These are phyloP conservation scores for Cokeromyces recurvatus DNA, from an alignment of 371 early-diverging fungal genomes.

Conservation along the genomic window DNA sequence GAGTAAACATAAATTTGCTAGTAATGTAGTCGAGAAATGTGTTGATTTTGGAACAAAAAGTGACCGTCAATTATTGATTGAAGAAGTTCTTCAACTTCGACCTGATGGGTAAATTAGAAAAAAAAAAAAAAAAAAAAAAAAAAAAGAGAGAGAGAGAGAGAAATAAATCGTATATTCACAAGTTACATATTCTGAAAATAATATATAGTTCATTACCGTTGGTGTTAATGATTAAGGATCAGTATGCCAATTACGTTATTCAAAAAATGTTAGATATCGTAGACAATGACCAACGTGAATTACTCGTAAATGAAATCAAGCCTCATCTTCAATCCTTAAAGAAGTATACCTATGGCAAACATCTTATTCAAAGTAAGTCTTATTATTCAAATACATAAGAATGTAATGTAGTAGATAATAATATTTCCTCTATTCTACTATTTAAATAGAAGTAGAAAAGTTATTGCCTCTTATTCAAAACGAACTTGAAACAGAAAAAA, in stretches of 20 bases:
- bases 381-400: too few relatives aligned
- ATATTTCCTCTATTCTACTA: too few relatives aligned
- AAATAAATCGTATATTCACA: background rate
- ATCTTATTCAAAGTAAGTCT: constrained; percentile 73
- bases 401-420: too few relatives aligned
- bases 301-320: constrained; percentile 83
- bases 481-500: constrained; percentile 5
- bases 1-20: constrained; percentile 99
- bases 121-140: background rate
- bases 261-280: constrained; percentile 99
- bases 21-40: constrained; percentile 98
- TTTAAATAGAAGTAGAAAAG: constrained; percentile 38
- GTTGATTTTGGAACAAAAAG: constrained; percentile 72
- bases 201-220: constrained; percentile 68
- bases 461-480: constrained; percentile 28
- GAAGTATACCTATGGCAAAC: constrained; percentile 97
- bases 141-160: background rate
- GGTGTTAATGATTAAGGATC: constrained; percentile 97
- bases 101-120: constrained; percentile 60
- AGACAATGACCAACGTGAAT: constrained; percentile 80
- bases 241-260: constrained; percentile 99
- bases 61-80: constrained; percentile 79
- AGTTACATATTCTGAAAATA: background rate
- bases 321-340: constrained; percentile 88
- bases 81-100: constrained; percentile 79